Evolutionary conservation across 768 basidiomycete species (phyloP).

Genomic region (Pholiota microspora): DNA sequence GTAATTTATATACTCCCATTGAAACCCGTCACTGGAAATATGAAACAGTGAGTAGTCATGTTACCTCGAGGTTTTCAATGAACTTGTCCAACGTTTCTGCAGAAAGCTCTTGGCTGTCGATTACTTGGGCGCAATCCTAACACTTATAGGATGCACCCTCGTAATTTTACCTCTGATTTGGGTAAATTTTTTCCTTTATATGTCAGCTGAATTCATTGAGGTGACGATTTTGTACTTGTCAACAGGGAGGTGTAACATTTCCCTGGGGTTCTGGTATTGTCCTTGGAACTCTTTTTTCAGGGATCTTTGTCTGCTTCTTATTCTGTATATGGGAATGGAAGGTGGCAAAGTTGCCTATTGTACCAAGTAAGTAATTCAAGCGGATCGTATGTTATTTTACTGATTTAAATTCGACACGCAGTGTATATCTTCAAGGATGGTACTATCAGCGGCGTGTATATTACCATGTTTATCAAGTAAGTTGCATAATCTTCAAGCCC

Average conservation of each 20-base stretch:
- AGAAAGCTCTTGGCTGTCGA: constrained; percentile 68
- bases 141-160: constrained; percentile 58
- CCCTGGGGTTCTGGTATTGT: constrained; percentile 71
- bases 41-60: constrained; percentile 37
- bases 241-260: constrained; percentile 68
- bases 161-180: constrained; percentile 72
- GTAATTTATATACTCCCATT: constrained; percentile 65
- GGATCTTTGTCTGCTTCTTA: constrained; percentile 47
- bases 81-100: neutral
- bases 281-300: constrained; percentile 55
- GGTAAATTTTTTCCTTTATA: constrained; percentile 34
- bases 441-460: constrained; percentile 68
- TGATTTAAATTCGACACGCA: constrained; percentile 17
- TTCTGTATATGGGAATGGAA: constrained; percentile 78
- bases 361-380: constrained; percentile 51
- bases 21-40: constrained; percentile 63
- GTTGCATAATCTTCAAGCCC: constrained; percentile 13
- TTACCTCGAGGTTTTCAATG: neutral
- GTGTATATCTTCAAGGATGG: constrained; percentile 71
- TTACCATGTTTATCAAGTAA: constrained; percentile 68
- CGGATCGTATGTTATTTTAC: neutral
- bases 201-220: too few species aligned
- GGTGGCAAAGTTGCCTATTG: constrained; percentile 65
- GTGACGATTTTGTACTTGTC: too few species aligned
- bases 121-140: constrained; percentile 57